Evolutionary conservation across 1,284 basidiomycete genomes (phyloP).

Genomic region (Chiua sp.): DNA sequence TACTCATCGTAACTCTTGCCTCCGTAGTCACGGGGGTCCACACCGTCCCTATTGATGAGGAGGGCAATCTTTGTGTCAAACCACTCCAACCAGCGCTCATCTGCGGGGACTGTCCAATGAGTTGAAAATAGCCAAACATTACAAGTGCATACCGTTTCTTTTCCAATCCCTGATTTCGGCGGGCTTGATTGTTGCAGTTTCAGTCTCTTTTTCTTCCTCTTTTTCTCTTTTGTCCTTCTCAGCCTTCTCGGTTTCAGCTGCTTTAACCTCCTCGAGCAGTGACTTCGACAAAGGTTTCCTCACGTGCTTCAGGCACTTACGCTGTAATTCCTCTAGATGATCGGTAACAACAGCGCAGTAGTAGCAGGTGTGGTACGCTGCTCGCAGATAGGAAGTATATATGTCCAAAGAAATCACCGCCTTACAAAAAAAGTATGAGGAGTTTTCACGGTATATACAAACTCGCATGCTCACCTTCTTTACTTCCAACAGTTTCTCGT

Average conservation of each 20-base stretch:
- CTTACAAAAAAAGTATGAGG: constrained; percentile 44
- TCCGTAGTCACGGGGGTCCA: constrained; percentile 87
- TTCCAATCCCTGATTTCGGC: constrained; percentile 64
- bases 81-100: constrained; percentile 88
- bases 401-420: constrained; percentile 80
- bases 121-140: constrained; percentile 15
- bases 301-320: constrained; percentile 91
- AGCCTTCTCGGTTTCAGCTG: constrained; percentile 48
- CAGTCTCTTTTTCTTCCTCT: constrained; percentile 40
- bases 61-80: constrained; percentile 85
- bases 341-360: constrained; percentile 93
- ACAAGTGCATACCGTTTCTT: constrained; percentile 60
- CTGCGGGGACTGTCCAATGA: constrained; percentile 43
- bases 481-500: constrained; percentile 66
- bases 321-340: constrained; percentile 92
- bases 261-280: constrained; percentile 60
- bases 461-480: constrained; percentile 66
- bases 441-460: constrained; percentile 16
- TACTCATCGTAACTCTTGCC: constrained; percentile 91
- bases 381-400: constrained; percentile 84
- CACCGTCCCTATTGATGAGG: constrained; percentile 72
- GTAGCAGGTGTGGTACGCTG: constrained; percentile 91
- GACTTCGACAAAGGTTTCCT: constrained; percentile 72
- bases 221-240: constrained; percentile 44
- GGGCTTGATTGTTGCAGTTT: constrained; percentile 24